A percentile compares a stretch with the other conserved stretches of the same genome.
phyloP scores from a whole-genome alignment of 1,284 basidiomycete genomes.

The Sanghuangporus weigelae region DNA sequence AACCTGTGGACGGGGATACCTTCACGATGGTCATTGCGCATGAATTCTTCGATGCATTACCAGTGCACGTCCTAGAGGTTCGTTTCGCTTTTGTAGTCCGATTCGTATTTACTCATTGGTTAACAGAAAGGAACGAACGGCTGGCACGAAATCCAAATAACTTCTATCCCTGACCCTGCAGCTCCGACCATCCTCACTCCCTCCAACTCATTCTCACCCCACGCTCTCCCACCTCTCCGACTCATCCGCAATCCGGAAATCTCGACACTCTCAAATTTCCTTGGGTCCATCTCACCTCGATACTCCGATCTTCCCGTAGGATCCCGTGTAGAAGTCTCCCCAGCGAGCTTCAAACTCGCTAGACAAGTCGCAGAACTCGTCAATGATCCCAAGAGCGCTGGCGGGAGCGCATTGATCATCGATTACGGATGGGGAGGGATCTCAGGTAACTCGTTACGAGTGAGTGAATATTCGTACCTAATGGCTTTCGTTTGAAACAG shows the following conservation, averaged over 20 bases:
- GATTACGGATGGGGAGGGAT: conserved; percentile 85
- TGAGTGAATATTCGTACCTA: conserved; percentile 43
- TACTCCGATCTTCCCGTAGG: conserved; percentile 65
- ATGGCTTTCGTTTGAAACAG: too few species aligned
- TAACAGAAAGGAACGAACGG: conserved; percentile 69
- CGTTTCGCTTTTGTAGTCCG: conserved; percentile 20
- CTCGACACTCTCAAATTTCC: conserved; percentile 60
- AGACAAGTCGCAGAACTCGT: conserved; percentile 63
- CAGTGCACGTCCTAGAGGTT: conserved; percentile 88
- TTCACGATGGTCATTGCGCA: conserved; percentile 93
- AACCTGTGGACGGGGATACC: conserved; percentile 34
- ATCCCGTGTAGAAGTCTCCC: conserved; percentile 74
- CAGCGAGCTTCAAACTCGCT: conserved; percentile 63
- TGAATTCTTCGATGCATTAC: conserved; percentile 97
- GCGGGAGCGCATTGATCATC: conserved; percentile 80
- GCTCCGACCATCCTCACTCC: conserved; percentile 56
- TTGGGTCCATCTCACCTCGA: conserved; percentile 65
- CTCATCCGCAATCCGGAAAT: conserved; percentile 64
- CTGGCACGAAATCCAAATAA: conserved; percentile 86
- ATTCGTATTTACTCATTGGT: neutral
- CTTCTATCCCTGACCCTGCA: conserved; percentile 26
- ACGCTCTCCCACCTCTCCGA: conserved; percentile 36
- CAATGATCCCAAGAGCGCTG: conserved; percentile 28
- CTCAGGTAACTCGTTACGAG: conserved; percentile 77
- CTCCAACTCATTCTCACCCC: conserved; percentile 31